Evolutionary conservation across 2,329 filamentous ascomycete genomes (phyloP).

Genomic region (Fusarium tuaranense): DNA sequence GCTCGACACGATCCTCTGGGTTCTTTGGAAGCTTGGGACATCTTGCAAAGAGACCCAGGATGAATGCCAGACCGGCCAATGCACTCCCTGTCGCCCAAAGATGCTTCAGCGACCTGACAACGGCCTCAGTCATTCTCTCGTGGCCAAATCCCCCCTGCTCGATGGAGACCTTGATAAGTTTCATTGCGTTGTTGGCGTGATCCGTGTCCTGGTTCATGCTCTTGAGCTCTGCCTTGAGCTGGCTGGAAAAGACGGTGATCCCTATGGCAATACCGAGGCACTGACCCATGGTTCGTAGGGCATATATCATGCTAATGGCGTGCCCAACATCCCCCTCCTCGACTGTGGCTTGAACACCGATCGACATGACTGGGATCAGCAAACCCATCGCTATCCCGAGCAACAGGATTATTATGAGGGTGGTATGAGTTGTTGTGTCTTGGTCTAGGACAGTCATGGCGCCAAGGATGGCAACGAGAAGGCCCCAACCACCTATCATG

Average conservation of each 20-base stretch:
- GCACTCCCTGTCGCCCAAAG: conserved; percentile 40
- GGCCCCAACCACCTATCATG: conserved; percentile 70
- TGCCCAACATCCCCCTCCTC: conserved; percentile 34
- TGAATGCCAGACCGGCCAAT: conserved; percentile 32
- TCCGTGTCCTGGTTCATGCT: conserved; percentile 13
- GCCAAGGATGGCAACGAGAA: conserved; percentile 70
- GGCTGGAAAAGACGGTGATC: conserved; percentile 42
- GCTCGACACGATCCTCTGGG: conserved; percentile 1
- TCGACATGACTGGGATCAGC: conserved; percentile 72
- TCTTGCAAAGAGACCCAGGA: conserved; percentile 34
- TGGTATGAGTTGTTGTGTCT: conserved; percentile 62
- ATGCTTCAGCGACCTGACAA: conserved; percentile 25
- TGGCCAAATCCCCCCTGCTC: conserved; percentile 20
- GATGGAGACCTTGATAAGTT: conserved; percentile 37
- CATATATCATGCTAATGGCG: conserved; percentile 42
- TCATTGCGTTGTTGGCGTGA: conserved; percentile 34
- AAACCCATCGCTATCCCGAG: conserved; percentile 72
- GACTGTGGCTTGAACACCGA: conserved; percentile 69
- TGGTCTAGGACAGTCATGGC: conserved; percentile 61
- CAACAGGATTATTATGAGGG: conserved; percentile 72
- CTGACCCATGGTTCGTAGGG: conserved; percentile 43
- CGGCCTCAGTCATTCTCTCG: conserved; percentile 22
- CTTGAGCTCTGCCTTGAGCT: conserved; percentile 28
- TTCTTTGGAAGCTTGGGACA: conserved; percentile 36
- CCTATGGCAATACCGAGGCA: conserved; percentile 45